Percentiles rank a stretch among this genome's conserved stretches.
phyloP scores from a whole-genome alignment of 768 basidiomycete species.

The Agrocybe chaxingu region DNA sequence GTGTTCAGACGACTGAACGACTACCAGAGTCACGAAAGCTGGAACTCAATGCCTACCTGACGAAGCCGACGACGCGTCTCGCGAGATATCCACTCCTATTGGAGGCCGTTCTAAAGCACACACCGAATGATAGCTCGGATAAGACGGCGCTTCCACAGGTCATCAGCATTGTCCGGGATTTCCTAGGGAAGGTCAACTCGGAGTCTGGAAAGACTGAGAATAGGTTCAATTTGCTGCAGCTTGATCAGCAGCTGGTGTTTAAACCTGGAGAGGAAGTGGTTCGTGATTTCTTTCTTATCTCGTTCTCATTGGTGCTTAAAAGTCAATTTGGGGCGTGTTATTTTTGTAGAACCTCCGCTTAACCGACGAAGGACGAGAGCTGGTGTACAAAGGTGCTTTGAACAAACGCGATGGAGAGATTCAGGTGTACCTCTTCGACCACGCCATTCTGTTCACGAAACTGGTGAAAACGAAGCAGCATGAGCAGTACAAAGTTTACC shows the following conservation, averaged over 20 bases:
- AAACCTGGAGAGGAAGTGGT: conserved; percentile 89
- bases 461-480: conserved; percentile 78
- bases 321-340: background rate
- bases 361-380: conserved; percentile 83
- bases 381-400: conserved; percentile 86
- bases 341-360: conserved; percentile 72
- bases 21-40: conserved; percentile 93
- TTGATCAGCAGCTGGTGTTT: conserved; percentile 89
- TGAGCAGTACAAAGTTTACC: conserved; percentile 91
- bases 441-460: conserved; percentile 93
- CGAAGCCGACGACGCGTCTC: conserved; percentile 95
- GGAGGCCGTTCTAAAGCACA: conserved; percentile 90
- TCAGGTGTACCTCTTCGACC: conserved; percentile 94
- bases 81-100: conserved; percentile 95
- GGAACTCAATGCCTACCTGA: conserved; percentile 96
- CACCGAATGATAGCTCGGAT: conserved; percentile 86
- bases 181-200: conserved; percentile 83
- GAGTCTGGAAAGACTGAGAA: conserved; percentile 97
- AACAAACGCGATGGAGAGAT: conserved; percentile 92
- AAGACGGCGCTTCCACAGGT: conserved; percentile 75
- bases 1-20: conserved; percentile 76
- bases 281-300: conserved; percentile 25
- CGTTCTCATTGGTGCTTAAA: background rate
- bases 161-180: conserved; percentile 72
- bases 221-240: conserved; percentile 89